phyloP scores from a whole-genome alignment of 768 basidiomycete genomes.

The Russula sp. region DNA sequence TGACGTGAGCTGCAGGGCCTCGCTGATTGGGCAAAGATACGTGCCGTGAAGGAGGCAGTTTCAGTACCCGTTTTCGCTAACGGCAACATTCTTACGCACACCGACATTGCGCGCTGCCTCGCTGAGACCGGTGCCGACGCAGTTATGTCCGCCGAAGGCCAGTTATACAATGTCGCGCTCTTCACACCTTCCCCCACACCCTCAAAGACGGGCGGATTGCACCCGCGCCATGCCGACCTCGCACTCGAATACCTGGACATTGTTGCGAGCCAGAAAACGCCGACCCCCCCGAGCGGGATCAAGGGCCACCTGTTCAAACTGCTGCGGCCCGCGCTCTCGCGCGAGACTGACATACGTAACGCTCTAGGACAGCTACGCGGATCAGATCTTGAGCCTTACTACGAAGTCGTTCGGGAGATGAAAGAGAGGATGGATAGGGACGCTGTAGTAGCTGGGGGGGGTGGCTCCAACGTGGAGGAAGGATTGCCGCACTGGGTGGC shows the following conservation, averaged over 20 bases:
- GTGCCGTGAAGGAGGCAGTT: constrained; percentile 85
- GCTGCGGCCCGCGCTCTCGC: constrained; percentile 65
- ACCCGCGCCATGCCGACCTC: constrained; percentile 57
- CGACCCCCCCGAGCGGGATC: constrained; percentile 66
- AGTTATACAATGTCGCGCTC: constrained; percentile 86
- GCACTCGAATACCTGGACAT: constrained; percentile 86
- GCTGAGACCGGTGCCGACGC: constrained; percentile 83
- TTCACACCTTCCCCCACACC: constrained; percentile 38
- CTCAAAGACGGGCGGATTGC: constrained; percentile 29
- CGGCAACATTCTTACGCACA: constrained; percentile 85
- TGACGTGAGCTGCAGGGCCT: constrained; percentile 48
- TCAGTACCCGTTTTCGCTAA: constrained; percentile 94
- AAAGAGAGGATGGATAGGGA: constrained; percentile 53
- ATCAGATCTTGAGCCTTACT: constrained; percentile 31
- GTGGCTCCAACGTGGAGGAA: constrained; percentile 38
- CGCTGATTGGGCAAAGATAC: constrained; percentile 87
- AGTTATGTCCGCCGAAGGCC: constrained; percentile 93
- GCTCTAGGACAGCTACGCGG: constrained; percentile 49
- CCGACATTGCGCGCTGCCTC: constrained; percentile 78
- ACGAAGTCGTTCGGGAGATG: constrained; percentile 54
- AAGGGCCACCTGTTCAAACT: constrained; percentile 95
- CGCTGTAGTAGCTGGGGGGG: constrained; percentile 33
- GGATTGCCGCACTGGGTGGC: constrained; percentile 62
- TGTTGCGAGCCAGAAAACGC: constrained; percentile 62
- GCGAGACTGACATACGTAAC: constrained; percentile 68